Conservation (phyloP, 345 rosid genomes). For the Lepidium sativum region DNA sequence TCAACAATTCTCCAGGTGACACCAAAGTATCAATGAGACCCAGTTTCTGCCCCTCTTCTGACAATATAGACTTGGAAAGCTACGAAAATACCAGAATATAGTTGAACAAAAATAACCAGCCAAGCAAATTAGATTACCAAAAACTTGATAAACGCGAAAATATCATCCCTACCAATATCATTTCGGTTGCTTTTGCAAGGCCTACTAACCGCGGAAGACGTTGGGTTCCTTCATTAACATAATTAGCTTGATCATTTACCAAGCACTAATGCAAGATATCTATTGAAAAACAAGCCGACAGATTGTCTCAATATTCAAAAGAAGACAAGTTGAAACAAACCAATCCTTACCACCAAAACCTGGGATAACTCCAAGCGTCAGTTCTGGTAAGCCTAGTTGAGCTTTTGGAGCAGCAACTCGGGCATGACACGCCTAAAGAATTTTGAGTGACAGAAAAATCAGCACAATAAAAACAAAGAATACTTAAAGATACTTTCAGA, state of each 20-base stretch:
- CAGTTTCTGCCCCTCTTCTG: constrained; percentile 81
- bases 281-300: not conserved
- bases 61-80: constrained; percentile 73
- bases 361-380: constrained; percentile 85
- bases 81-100: constrained; percentile 26
- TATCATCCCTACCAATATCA: constrained; percentile 56
- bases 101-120: not conserved
- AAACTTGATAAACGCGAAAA: not conserved
- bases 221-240: constrained; percentile 67
- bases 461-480: not conserved
- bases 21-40: constrained; percentile 81
- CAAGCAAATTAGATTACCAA: not conserved
- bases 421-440: constrained; percentile 77
- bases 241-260: not conserved
- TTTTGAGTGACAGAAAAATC: not conserved
- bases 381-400: constrained; percentile 86
- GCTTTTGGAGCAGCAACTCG: constrained; percentile 72
- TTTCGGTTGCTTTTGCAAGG: constrained; percentile 74
- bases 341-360: constrained; percentile 77
- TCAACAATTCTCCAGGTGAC: constrained; percentile 66
- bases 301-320: not conserved
- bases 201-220: constrained; percentile 96
- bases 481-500: not conserved
- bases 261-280: not conserved
- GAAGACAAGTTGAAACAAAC: constrained; percentile 5